A percentile compares a stretch with the other conserved stretches of the same genome.
Conservation (phyloP, 345 rosid genomes). For the Moricandia arvensis region DNA sequence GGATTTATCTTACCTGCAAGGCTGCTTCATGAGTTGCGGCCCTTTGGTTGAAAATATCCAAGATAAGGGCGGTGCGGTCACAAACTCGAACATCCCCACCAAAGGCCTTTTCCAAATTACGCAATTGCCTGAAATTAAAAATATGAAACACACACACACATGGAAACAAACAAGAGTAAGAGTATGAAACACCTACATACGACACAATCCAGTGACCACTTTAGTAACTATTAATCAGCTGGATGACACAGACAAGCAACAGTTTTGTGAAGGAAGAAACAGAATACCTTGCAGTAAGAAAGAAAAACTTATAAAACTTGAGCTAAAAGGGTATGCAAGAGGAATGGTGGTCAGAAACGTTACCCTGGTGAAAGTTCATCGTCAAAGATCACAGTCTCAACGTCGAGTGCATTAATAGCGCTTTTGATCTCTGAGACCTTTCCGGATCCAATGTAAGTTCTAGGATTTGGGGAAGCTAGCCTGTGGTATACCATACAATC, state of each 20-base stretch:
- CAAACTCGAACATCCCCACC: constrained; percentile 95
- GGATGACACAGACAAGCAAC: background rate
- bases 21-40: constrained; percentile 98
- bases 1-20: constrained; percentile 64
- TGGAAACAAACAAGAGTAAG: constrained; percentile 4
- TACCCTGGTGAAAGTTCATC: constrained; percentile 98
- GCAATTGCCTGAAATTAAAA: constrained; percentile 72
- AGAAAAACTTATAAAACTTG: background rate
- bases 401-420: constrained; percentile 65
- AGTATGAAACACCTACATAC: background rate
- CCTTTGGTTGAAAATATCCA: constrained; percentile 92
- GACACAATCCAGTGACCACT: background rate
- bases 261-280: background rate
- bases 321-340: background rate
- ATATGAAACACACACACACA: background rate
- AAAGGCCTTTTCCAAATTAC: constrained; percentile 81
- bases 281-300: background rate
- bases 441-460: constrained; percentile 92
- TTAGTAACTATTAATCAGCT: constrained; percentile 1
- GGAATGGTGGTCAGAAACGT: constrained; percentile 15
- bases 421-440: constrained; percentile 86
- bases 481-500: constrained; percentile 38
- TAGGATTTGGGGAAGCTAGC: constrained; percentile 76
- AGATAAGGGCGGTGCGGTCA: constrained; percentile 94
- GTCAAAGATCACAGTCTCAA: constrained; percentile 90